Base-by-base conservation (phyloP, 2,329 filamentous ascomycete species). In the Blumeriella jaapii region DNA sequence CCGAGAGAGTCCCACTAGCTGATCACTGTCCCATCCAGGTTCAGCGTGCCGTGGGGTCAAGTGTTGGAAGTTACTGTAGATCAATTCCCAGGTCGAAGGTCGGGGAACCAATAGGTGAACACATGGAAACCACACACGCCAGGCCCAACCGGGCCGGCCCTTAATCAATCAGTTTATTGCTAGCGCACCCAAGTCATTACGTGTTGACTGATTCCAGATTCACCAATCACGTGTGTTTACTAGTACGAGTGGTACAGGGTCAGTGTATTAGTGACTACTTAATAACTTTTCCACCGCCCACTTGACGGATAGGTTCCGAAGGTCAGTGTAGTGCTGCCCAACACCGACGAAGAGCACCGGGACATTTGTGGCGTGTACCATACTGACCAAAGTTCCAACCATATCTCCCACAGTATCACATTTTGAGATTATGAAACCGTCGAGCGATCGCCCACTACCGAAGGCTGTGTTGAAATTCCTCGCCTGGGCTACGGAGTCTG, bases 371-470 rank as follows among this genome's bases (percentile, higher is more conserved):
- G 91, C 89, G 62, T 96, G 89, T 24, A 98, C 89, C 67, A 98
- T 89, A 57, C 84, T 94, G 44, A 98, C 91, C 45, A 98, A 66
- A 2, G 89, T 95, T 2, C 79, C 59, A 37, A 62, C 56, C 87
- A 96, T 96, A 62, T 95, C 89, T n/a, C 91, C 93, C 23, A 98
- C 93, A 0, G 91, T 98, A 62, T 98, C 91, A 58, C 91, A 96
- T 61, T 98, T 98, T 41, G 81, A 89, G 51, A 98, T 95, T 56
- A 98, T 94, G 60, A 98, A 98, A 5, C 91, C 91, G 60, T 98
- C 93, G 23, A 98, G 69, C 17, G 74, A 73, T 38, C 89, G 69
- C 10, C 76, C 78, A 4, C 74, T 68, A 19, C 91, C 93, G 61
- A 98, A 96, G 2, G 84, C 82, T 23, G 79, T 76, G 55, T 95